phyloP scores from a whole-genome alignment of 345 rosid species.

The Sapria himalayana region DNA sequence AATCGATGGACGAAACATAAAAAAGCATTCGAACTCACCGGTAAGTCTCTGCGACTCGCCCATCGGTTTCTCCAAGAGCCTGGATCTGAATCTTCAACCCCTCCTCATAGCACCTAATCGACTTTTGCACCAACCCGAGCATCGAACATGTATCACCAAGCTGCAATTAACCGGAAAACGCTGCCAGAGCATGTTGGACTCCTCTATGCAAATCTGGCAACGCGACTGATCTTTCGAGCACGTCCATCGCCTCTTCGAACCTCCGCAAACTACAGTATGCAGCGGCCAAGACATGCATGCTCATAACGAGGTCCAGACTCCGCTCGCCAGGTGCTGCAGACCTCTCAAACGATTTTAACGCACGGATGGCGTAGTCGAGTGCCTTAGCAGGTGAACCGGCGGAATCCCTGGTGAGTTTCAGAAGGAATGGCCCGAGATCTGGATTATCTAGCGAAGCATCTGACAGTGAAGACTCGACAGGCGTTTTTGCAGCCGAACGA shows the following conservation, averaged over 20 bases:
- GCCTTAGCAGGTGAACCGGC: slow-evolving; percentile 14
- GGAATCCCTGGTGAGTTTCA: slow-evolving; percentile 17
- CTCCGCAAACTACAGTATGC: slow-evolving; percentile 21
- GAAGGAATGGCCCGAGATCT: slow-evolving; percentile 18
- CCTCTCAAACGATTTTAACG: slow-evolving; percentile 19
- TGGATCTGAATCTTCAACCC: slow-evolving; percentile 27
- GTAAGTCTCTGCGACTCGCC: slow-evolving; percentile 24
- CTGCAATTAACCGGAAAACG: slow-evolving; percentile 33
- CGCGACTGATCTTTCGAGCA: slow-evolving; percentile 21
- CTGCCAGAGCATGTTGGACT: slow-evolving; percentile 22
- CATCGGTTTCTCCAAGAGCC: slow-evolving; percentile 22
- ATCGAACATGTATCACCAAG: slow-evolving; percentile 30
- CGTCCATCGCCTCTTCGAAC: slow-evolving; percentile 25
- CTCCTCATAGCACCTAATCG: slow-evolving; percentile 21
- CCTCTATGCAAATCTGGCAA: slow-evolving; percentile 9
- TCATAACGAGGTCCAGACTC: slow-evolving; percentile 19
- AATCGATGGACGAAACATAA: not conserved
- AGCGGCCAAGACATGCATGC: slow-evolving; percentile 27
- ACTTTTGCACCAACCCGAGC: slow-evolving; percentile 23
- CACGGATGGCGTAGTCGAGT: slow-evolving; percentile 20
- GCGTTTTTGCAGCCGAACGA: slow-evolving; percentile 8
- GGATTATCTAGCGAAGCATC: slow-evolving; percentile 12
- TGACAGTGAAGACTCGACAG: slow-evolving; percentile 8
- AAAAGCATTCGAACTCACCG: slow-evolving; percentile 8
- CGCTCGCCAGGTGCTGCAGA: slow-evolving; percentile 12